Evolutionary conservation across 208 protist species (phyloP), one percentile per base, ranked within the genome.

Genomic region (Trypanosoma conorhini): DNA sequence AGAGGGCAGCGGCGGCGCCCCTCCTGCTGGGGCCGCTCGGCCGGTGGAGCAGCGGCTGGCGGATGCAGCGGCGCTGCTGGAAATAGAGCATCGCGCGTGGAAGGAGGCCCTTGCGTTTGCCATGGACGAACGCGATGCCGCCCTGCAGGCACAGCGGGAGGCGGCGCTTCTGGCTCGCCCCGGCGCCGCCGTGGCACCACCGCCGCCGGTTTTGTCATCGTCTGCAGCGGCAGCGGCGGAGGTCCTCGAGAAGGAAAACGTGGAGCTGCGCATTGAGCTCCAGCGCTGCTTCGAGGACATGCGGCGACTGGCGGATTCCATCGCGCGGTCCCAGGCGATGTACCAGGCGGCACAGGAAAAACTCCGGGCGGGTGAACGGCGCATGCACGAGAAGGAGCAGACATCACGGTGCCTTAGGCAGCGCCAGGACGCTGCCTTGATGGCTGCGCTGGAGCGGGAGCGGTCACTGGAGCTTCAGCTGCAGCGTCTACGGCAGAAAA

Each of bases 261-360:
- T 35, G 35, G 22, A 31, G n/a, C 64, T 77, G 54, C 61, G 72
- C n/a, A 31, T 44, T 38, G 72, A 77, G 42, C 55, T 77, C 3
- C 64, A 72, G 21, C 48, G 57, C 15, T 67, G 55, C 48, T 63
- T 77, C 48, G 62, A 55, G 9, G 72, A 77, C 22, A 72, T 77
- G 50, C 63, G 40, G 52, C 42, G 42, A 44, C 21, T 77, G 8
- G 55, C 28, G 0, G 0, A 56, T 13, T 56, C 24, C 9, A 28
- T 77, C 40, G 28, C 63, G 28, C 56, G 46, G 3, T 56, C 70
- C 19, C 52, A 55, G 0, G 40, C 33, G 1, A 51, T 60, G 50
- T 35, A 72, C 13, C 13, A 50, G 57, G 50, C 44, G 59, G 13
- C 55, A 13, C 67, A 60, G 22, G 31, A 28, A 21, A 50, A 72